A percentile compares a stretch with the other conserved stretches of the same genome.
Conservation (phyloP, 148 eudicot species). For the Chenopodium album region DNA sequence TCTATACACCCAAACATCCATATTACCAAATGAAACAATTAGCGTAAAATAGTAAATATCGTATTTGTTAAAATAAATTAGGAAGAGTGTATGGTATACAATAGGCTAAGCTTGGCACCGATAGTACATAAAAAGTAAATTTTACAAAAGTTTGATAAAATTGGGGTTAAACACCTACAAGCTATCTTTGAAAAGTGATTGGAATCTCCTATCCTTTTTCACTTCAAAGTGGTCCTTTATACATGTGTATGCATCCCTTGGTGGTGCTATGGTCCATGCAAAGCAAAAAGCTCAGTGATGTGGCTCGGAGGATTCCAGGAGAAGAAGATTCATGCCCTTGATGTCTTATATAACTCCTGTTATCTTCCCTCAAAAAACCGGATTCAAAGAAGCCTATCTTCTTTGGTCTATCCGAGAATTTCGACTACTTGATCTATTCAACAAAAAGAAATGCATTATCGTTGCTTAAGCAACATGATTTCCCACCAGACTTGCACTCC, state of each 20-base stretch:
- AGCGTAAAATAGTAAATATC: too few species aligned
- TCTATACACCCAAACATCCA: too few species aligned
- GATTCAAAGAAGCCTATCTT: background rate
- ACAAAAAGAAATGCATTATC: background rate
- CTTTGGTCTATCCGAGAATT: background rate
- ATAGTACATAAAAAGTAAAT: too few species aligned
- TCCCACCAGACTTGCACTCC: too few species aligned
- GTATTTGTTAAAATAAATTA: too few species aligned
- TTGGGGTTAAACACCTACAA: background rate
- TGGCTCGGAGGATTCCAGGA: background rate
- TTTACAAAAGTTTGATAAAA: too few species aligned
- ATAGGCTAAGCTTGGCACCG: too few species aligned
- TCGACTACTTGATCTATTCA: background rate
- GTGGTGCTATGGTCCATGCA: background rate
- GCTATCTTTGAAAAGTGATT: too few species aligned
- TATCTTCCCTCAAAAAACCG: background rate
- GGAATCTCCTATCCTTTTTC: background rate
- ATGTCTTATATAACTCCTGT: too few species aligned
- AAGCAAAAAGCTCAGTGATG: background rate
- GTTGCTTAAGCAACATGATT: background rate
- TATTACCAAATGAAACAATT: too few species aligned
- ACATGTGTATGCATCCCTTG: background rate
- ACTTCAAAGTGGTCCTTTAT: background rate
- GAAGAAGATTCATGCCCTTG: too few species aligned
- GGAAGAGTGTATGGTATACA: too few species aligned